Evolutionary conservation across 2,329 filamentous ascomycete genomes (phyloP), one percentile per base, ranked within the genome.

Genomic region (Ascochyta clinopodiicola): DNA sequence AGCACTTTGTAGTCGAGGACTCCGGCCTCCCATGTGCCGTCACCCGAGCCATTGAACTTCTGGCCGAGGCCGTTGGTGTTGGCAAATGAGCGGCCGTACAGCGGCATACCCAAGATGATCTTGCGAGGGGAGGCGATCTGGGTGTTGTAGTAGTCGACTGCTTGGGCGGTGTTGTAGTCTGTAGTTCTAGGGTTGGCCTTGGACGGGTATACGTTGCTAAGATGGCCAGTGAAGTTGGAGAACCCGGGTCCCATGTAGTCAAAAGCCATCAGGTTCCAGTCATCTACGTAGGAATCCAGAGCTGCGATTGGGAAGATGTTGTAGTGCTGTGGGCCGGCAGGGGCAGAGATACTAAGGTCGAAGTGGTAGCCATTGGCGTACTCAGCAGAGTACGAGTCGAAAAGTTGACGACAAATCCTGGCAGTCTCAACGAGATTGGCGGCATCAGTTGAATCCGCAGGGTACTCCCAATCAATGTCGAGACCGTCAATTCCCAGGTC

Each of bases 221-320:
- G 45, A 51, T 72, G 69, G 6, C 89, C 92, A 1, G 90, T 82
- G 17, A 72, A 75, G n/a, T 78, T 68, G 67, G 92, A 90, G 91
- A 92, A 97, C 2, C 87, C 89, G 9, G 57, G 52, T 0, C 94
- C 93, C 10, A 91, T 88, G 61, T 79, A 81, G 58, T 81, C 79
- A 48, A 80, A 81, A 0, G 79, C 77, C 91, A 96, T 96, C 32
- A 92, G 75, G 55, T 82, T 81, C 74, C 77, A 81, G 62, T 77
- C 77, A 63, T 80, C 77, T 31, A 81, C 66, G 47, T 78, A 74
- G 1, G 63, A 49, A 59, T 80, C 73, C 73, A 82, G 79, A 10
- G 68, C 68, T 2, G 63, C 52, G 6, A 81, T 58, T 6, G 74
- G 69, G 43, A 81, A 51, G 6, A 62, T 66, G 4, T 67, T 63